Evolutionary conservation across 2,329 filamentous ascomycete genomes (phyloP).

Genomic region (Trichoderma atrobrunneum): DNA sequence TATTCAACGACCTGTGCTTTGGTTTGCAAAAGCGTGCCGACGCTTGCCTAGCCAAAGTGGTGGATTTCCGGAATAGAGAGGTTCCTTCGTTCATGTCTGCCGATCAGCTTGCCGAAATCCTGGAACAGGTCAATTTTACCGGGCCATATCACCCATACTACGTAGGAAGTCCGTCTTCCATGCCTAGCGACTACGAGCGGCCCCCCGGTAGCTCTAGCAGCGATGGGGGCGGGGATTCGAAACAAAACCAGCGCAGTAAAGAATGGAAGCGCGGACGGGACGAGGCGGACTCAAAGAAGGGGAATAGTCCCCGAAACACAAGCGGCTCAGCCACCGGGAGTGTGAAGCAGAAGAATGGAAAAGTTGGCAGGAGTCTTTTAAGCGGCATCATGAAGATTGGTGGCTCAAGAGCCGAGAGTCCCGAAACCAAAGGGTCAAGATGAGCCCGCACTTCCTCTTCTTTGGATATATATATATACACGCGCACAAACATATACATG

Average conservation of each 20-base stretch:
- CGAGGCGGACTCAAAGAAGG: conserved; percentile 28
- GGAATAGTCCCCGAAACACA: conserved; percentile 29
- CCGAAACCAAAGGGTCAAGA: conserved; percentile 35
- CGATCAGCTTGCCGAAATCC: conserved; percentile 44
- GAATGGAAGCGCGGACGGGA: conserved; percentile 33
- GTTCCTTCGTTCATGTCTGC: conserved; percentile 29
- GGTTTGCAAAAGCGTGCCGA: conserved; percentile 51
- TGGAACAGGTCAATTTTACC: conserved; percentile 45
- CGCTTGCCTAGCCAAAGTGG: conserved; percentile 50
- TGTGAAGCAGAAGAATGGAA: conserved; percentile 38
- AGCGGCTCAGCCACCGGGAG: conserved; percentile 31
- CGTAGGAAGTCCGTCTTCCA: conserved; percentile 24
- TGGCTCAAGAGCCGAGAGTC: conserved; percentile 40
- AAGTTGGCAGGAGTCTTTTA: conserved; percentile 42
- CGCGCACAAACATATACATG: not conserved
- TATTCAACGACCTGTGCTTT: conserved; percentile 52
- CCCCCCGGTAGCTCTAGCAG: conserved; percentile 53
- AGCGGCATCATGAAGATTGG: conserved; percentile 47
- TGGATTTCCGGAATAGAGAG: conserved; percentile 43
- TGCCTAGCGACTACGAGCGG: conserved; percentile 30
- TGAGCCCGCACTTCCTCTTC: conserved; percentile 12
- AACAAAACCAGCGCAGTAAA: conserved; percentile 30
- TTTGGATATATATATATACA: not conserved
- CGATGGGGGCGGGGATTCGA: conserved; percentile 34
- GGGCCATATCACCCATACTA: conserved; percentile 35